Conservation (phyloP, 352 stramenopile genomes). For the Phytophthora cajani region DNA sequence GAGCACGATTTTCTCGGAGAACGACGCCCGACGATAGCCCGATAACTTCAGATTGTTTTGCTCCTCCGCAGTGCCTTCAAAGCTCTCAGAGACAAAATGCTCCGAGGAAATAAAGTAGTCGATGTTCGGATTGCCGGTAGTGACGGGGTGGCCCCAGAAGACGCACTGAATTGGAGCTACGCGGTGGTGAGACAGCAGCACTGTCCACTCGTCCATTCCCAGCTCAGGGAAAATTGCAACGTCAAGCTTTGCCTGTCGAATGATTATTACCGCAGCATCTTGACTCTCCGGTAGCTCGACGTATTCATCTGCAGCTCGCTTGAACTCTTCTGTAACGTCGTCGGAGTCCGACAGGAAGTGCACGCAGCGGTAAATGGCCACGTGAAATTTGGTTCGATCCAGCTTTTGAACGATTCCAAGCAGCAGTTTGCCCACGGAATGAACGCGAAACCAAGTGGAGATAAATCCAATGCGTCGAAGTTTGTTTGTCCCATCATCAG, state of each 20-base stretch:
- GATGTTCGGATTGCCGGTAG: constrained; percentile 69
- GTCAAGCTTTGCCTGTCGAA: constrained; percentile 67
- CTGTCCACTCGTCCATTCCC: constrained; percentile 81
- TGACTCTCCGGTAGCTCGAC: constrained; percentile 45
- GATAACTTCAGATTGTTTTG: constrained; percentile 14
- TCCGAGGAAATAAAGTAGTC: constrained; percentile 87
- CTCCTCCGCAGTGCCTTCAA: constrained; percentile 7
- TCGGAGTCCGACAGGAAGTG: constrained; percentile 60
- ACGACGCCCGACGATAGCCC: constrained; percentile 43
- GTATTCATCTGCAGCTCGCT: constrained; percentile 51
- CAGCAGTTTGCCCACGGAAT: constrained; percentile 74
- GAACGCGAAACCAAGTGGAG: constrained; percentile 68
- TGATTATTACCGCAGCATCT: constrained; percentile 43
- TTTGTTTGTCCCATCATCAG: constrained; percentile 4
- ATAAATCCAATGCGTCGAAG: constrained; percentile 57
- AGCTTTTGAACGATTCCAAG: constrained; percentile 59
- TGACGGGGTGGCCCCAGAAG: constrained; percentile 90
- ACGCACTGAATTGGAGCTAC: constrained; percentile 78
- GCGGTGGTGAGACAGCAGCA: constrained; percentile 74
- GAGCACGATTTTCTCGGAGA: constrained; percentile 75
- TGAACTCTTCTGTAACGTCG: constrained; percentile 54
- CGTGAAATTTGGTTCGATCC: constrained; percentile 57
- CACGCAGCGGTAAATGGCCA: constrained; percentile 57
- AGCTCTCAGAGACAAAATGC: constrained; percentile 49
- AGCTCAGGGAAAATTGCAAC: constrained; percentile 85